A percentile compares a stretch with the other conserved stretches of the same genome.
Conservation (phyloP, 331 rosid species). For the Telfairia occidentalis region DNA sequence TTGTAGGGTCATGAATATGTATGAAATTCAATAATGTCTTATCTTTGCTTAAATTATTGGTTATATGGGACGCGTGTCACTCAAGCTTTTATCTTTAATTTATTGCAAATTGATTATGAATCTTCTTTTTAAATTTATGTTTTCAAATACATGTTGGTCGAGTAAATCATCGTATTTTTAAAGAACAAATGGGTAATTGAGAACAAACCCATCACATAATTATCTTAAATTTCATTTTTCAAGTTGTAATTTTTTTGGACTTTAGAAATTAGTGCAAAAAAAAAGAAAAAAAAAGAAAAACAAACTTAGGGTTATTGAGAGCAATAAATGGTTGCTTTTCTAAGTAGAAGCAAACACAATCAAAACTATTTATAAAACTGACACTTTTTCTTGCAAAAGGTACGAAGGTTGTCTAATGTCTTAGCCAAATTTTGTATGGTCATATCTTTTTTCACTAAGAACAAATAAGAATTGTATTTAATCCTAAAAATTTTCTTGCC, state of each 20-base stretch:
- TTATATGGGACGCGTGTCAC: neutral
- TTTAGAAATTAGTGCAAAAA: neutral
- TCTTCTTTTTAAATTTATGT: neutral
- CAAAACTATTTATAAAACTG: neutral
- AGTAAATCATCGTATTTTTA: neutral
- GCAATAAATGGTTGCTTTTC: neutral
- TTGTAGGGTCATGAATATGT: neutral
- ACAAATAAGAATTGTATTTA: conserved; percentile 5
- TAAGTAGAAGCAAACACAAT: neutral
- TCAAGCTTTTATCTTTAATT: neutral
- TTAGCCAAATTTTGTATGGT: neutral
- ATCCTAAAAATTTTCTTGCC: neutral
- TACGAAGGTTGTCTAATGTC: neutral
- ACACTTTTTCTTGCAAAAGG: neutral
- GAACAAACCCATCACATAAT: neutral
- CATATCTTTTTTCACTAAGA: neutral
- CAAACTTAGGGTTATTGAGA: neutral
- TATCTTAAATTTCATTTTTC: neutral
- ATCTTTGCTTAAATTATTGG: neutral
- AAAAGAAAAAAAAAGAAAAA: neutral
- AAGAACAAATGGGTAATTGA: neutral
- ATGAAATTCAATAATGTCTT: neutral
- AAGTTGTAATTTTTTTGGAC: neutral
- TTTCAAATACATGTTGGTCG: neutral
- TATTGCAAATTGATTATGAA: neutral